Base-by-base conservation (phyloP, 106 monocot species). In the Acorus gramineus region DNA sequence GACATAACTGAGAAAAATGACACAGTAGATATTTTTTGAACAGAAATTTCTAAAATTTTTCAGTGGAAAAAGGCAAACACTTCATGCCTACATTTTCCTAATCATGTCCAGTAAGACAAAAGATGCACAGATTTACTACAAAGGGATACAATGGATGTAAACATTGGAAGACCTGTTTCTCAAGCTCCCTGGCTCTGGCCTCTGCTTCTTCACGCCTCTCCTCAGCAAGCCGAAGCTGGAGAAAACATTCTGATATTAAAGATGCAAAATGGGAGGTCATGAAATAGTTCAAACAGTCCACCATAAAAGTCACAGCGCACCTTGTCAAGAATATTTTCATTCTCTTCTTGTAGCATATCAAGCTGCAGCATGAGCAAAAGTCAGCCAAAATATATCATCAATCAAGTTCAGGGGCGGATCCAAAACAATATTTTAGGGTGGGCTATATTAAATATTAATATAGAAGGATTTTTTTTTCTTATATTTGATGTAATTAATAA, bases 281-380 rank as follows among this genome's bases (percentile, higher is more conserved):
- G 4, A 14, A 69, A 44, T 42, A 45, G 13, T 11, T 14, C 1
- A 47, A 57, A 62, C 5, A 11, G 9, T 57, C 4, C 44, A n/a
- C 4, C 1, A 49, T 55, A 65, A 2, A 70, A 52, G 8, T 28
- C 6, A 55, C 7, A 75, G 48, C 14, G 8, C 59, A 90, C 95
- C 95, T 90, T 96, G 9, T 87, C 80, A 67, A 80, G 78, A 67
- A 96, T 68, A 50, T 63, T 79, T 2, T 96, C 90, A 73, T 96
- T 96, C 71, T 96, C 95, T 76, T 96, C 90, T 77, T 96, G 95
- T 68, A 96, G 74, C 82, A 96, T 86, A 56, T 96, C 95, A 64
- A 96, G 84, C 95, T 96, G 80, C 67, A 87, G 10, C 67, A 44
- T 49, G 9, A 52, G 49, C 11, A 4, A 6, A 8, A 59, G 58